These are phyloP conservation scores for Dryas alaskensis DNA, from an alignment of 306 rosid genomes.

Conservation along the genomic window DNA sequence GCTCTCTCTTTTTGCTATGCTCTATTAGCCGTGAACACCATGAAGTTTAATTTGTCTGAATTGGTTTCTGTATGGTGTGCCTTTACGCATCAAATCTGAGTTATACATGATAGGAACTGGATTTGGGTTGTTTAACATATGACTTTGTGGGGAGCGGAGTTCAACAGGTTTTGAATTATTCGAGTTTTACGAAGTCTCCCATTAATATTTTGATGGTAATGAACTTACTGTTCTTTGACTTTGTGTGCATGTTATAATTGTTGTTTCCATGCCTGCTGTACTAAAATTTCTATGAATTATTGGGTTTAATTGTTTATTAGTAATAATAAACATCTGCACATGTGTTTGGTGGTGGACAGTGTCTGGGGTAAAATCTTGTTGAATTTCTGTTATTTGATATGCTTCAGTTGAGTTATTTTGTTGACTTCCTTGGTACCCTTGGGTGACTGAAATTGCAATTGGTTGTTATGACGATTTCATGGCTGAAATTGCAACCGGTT, in stretches of 20 bases:
- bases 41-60: neutral
- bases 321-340: neutral
- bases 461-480: neutral
- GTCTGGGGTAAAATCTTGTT: conserved; percentile 11
- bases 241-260: neutral
- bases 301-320: conserved; percentile 9
- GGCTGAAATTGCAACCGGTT: neutral
- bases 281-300: neutral
- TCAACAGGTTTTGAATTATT: neutral
- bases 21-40: neutral
- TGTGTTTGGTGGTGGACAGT: neutral
- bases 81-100: neutral
- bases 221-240: conserved; percentile 1
- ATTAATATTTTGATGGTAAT: neutral
- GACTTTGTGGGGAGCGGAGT: neutral
- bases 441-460: neutral
- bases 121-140: neutral
- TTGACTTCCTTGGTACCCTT: neutral
- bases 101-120: neutral
- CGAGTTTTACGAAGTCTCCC: neutral
- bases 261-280: neutral
- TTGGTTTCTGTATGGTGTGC: neutral
- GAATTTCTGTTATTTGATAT: neutral
- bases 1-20: neutral
- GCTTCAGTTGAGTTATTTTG: neutral